Conservation (phyloP, 139 green algal species). For the Tetradesmus obliquus region DNA sequence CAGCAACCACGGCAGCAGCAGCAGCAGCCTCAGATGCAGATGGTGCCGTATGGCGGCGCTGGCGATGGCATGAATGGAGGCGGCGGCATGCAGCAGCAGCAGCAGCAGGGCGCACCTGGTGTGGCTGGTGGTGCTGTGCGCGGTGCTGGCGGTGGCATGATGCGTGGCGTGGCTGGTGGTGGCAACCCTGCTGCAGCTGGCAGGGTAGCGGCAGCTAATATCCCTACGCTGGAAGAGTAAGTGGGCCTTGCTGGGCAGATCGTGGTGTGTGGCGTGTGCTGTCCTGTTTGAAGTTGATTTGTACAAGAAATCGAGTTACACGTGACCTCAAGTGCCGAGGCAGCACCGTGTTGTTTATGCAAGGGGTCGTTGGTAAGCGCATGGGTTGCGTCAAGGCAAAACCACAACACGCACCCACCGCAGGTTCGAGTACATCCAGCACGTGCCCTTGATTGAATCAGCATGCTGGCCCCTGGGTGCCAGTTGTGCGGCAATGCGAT, state of each 20-base stretch:
- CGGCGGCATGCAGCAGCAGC: slow-evolving; percentile 13
- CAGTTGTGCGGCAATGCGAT: too few relatives aligned
- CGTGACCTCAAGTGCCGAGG: too few relatives aligned
- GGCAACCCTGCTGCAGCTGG: slow-evolving; percentile 17
- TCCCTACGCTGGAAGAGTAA: slow-evolving; percentile 34
- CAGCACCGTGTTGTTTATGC: too few relatives aligned
- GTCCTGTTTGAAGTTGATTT: not conserved
- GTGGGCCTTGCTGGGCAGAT: not conserved
- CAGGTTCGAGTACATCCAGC: too few relatives aligned
- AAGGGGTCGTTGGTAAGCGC: too few relatives aligned
- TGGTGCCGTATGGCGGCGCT: not conserved
- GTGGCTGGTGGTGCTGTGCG: not conserved
- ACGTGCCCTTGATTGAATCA: too few relatives aligned
- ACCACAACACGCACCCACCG: too few relatives aligned
- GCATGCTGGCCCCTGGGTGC: too few relatives aligned
- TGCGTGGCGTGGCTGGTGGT: not conserved
- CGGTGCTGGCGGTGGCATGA: not conserved
- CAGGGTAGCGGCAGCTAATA: not conserved
- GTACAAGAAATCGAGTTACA: too few relatives aligned
- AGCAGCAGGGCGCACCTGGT: not conserved
- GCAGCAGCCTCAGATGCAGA: not conserved
- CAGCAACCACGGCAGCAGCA: not conserved
- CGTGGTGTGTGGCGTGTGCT: not conserved
- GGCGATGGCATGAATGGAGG: not conserved
- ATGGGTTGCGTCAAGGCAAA: too few relatives aligned